Base-by-base conservation (phyloP, 495 filamentous ascomycete species). In the Neurospora terricola region DNA sequence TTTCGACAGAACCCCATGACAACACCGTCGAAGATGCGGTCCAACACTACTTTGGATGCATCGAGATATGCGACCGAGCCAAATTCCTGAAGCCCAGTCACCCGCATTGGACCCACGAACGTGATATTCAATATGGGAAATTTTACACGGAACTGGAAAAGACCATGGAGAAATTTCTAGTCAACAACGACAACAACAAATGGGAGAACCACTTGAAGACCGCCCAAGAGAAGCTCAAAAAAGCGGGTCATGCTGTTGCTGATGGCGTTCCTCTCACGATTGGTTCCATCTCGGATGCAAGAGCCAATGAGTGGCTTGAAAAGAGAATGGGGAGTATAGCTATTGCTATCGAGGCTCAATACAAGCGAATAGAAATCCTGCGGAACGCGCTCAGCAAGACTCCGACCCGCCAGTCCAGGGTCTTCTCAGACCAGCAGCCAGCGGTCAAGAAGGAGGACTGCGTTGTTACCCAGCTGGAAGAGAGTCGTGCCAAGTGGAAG, bases 41-140 rank as follows among this genome's bases (percentile, higher is more conserved):
- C 11, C 71, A 79, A 8, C 81, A 82, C 48, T 82, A 77, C 69
- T 69, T 79, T 48, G 81, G 80, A 21, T 82, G 81, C 42, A 79
- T 82, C 37, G 71, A 78, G 14, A 77, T 81, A 23, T 16, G 21
- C 4, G 74, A 82, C 0, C 75, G 76, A 18, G 23, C 72, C 5
- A 10, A 54, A 0, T 82, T 81, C 37, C 76, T 79, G n/a, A 45
- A 72, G 5, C 37, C 16, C 3, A 5, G 42, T 0, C 70, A 73
- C 18, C 1, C 7, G 2, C 72, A 80, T n/a, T 79, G 78, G 78
- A 0, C 76, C 66, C 6, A 78, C 4, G 76, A 78, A 34, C 27
- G 73, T 2, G 1, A 70, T 0, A n/a, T 48, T 48, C 43, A 48
- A 48, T 11, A 48, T 48, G n/a, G 3, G 0, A 48, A 5, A 9